Percentiles rank a stretch among this genome's conserved stretches.
phyloP scores from a whole-genome alignment of 495 filamentous ascomycete genomes.

The Aspergillus egyptiacus region DNA sequence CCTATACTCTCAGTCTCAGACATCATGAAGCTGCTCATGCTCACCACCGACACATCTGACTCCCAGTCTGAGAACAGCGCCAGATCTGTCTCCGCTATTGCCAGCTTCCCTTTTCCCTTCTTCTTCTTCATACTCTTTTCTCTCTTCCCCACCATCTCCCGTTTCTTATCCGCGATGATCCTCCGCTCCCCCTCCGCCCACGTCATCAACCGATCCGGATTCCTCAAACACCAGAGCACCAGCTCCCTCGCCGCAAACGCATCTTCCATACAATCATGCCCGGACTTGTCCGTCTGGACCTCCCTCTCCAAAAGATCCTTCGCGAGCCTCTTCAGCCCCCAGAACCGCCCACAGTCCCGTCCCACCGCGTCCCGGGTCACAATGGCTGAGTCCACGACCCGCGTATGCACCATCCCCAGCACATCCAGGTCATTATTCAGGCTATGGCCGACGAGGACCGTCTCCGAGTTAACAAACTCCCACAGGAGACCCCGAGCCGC shows the following conservation, averaged over 20 bases:
- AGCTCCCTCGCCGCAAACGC: constrained; percentile 1
- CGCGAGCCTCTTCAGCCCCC: constrained; percentile 24
- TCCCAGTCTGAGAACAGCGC: too few species aligned
- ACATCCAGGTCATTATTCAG: constrained; percentile 35
- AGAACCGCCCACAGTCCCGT: not conserved
- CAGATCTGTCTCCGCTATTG: too few species aligned
- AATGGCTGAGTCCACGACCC: constrained; percentile 32
- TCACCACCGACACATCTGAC: too few species aligned
- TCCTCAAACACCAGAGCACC: not conserved
- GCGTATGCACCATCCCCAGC: constrained; percentile 33
- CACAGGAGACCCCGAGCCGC: constrained; percentile 32
- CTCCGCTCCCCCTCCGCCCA: not conserved
- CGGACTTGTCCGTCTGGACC: constrained; percentile 24
- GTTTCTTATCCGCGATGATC: not conserved
- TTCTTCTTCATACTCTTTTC: too few species aligned
- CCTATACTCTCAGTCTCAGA: too few species aligned
- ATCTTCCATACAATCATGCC: constrained; percentile 25
- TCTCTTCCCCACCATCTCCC: too few species aligned
- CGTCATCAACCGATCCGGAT: not conserved
- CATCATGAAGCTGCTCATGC: too few species aligned
- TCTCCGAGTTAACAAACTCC: constrained; percentile 31
- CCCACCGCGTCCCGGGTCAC: constrained; percentile 17
- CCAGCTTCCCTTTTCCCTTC: too few species aligned
- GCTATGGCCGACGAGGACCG: constrained; percentile 40
- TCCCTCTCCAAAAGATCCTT: constrained; percentile 18